Percentiles rank a stretch among this genome's conserved stretches.
Conservation (phyloP, 2,329 filamentous ascomycete genomes). For the Phoma sp. region DNA sequence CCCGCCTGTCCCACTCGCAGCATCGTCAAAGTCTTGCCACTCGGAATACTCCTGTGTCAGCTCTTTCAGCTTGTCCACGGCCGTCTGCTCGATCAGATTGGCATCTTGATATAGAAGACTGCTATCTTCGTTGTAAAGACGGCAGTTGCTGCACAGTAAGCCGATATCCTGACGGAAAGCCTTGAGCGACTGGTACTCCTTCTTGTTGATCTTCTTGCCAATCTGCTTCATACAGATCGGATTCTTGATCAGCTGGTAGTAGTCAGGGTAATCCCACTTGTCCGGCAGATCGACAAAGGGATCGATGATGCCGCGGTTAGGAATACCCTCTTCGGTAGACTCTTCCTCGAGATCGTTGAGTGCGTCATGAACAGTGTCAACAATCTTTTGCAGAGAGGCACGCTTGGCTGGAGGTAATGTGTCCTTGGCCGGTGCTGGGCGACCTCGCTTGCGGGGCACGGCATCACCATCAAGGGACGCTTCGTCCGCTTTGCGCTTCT, state of each 20-base stretch:
- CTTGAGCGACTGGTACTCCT: slow-evolving; percentile 82
- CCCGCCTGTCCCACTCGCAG: slow-evolving; percentile 57
- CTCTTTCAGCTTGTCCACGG: slow-evolving; percentile 59
- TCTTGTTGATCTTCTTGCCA: slow-evolving; percentile 91
- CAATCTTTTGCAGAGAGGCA: slow-evolving; percentile 75
- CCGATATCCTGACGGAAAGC: slow-evolving; percentile 84
- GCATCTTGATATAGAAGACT: slow-evolving; percentile 92
- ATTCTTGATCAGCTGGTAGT: slow-evolving; percentile 89
- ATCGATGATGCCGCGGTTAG: slow-evolving; percentile 83
- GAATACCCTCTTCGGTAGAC: slow-evolving; percentile 62
- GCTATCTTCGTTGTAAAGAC: slow-evolving; percentile 95
- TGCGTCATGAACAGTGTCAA: slow-evolving; percentile 77
- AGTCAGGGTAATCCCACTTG: slow-evolving; percentile 89
- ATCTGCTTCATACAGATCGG: slow-evolving; percentile 98
- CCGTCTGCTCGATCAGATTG: slow-evolving; percentile 78
- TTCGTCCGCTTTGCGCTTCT: slow-evolving; percentile 87
- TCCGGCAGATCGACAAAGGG: slow-evolving; percentile 92
- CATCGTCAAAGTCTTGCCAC: slow-evolving; percentile 63
- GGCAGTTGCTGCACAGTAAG: slow-evolving; percentile 86
- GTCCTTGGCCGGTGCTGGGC: slow-evolving; percentile 68
- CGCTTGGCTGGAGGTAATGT: slow-evolving; percentile 73
- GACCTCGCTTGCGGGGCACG: slow-evolving; percentile 67
- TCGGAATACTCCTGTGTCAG: slow-evolving; percentile 62
- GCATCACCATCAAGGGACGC: slow-evolving; percentile 71
- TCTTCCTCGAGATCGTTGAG: slow-evolving; percentile 86